Evolutionary conservation across 116 monocot species (phyloP), one percentile per base, ranked within the genome.

Genomic region (Dioscorea cayenensis): DNA sequence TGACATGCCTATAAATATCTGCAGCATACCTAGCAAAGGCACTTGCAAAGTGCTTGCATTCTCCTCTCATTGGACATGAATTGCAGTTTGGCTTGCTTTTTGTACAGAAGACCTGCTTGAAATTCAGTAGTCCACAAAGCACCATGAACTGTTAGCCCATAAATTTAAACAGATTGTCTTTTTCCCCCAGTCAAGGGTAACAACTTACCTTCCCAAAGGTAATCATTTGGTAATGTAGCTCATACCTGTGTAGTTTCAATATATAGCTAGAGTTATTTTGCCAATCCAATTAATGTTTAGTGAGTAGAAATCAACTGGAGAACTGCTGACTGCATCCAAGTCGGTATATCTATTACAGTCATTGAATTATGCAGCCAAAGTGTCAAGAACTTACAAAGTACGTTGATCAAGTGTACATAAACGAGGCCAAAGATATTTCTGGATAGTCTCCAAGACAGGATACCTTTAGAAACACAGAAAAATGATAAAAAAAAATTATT

Each of bases 171-270:
- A 2, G 43, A 43, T 14, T 19, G 1, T 55, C 3, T 55, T 55
- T 55, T 17, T 55, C 16, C 16, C 14, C 16, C 5, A 55, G 18
- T 55, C 14, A 55, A 55, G 14, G 13, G 18, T 61, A 16, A 17
- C 6, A 23, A 27, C 70, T 67, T 83, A 71, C 59, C 71, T 71
- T 71, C 60, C 60, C 58, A 71, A 71, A 71, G 3, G 61, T 38
- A 20, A 71, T 96, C 83, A 96, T 79, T 69, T 87, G 90, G 77
- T 90, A 92, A 77, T 96, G 96, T 20, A 96, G 76, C 35, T 90
- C 87, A 81, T 96, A 92, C 87, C 96, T 96, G 69, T 69, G 13
- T 17, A n/a, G n/a, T n/a, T n/a, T n/a, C n/a, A n/a, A n/a, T n/a
- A n/a, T n/a, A n/a, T n/a, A n/a, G n/a, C n/a, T n/a, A n/a, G n/a